phyloP scores from a whole-genome alignment of 1,284 basidiomycete genomes.

The Marasmius sp. region DNA sequence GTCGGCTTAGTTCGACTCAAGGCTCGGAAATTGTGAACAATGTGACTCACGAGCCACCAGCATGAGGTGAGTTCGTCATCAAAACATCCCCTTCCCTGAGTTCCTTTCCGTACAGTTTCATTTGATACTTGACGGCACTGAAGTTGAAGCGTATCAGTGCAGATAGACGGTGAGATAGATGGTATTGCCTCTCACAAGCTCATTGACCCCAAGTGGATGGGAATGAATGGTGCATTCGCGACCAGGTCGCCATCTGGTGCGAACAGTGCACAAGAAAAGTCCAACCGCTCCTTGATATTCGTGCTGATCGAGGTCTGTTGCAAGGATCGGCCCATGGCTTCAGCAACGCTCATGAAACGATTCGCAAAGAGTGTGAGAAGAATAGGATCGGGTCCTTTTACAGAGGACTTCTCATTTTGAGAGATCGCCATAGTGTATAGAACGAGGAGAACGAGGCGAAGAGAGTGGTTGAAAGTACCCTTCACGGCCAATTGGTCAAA shows the following conservation, averaged over 20 bases:
- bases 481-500: no score
- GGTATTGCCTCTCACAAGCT: conserved; percentile 61
- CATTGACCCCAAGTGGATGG: conserved; percentile 66
- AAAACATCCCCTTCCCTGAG: conserved; percentile 87
- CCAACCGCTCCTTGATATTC: conserved; percentile 88
- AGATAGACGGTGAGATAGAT: conserved; percentile 8
- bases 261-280: conserved; percentile 90
- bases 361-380: conserved; percentile 88
- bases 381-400: conserved; percentile 75
- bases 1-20: background rate
- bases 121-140: conserved; percentile 89
- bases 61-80: conserved; percentile 88
- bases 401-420: background rate
- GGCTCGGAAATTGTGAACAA: background rate
- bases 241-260: conserved; percentile 89
- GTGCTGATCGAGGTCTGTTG: conserved; percentile 91
- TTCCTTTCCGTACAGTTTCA: conserved; percentile 66
- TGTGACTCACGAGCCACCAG: conserved; percentile 77
- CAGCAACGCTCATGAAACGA: conserved; percentile 89
- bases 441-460: no score
- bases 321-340: conserved; percentile 89
- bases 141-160: conserved; percentile 7
- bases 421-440: background rate
- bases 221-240: conserved; percentile 88
- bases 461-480: no score